Evolutionary conservation across 495 filamentous ascomycete species (phyloP).

Genomic region (Jackrogersella multiformis): DNA sequence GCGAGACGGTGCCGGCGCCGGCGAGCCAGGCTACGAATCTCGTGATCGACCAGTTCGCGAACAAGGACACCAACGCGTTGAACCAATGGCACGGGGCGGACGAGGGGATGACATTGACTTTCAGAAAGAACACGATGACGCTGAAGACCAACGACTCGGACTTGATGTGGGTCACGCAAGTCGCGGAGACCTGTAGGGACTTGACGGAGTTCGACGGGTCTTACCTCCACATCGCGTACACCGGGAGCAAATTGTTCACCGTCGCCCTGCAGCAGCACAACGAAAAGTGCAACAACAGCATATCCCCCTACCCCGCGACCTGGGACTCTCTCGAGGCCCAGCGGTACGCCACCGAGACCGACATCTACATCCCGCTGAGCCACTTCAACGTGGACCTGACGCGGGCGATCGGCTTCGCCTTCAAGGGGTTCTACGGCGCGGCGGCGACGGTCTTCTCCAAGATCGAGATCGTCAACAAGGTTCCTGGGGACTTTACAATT

Average conservation of each 20-base stretch:
- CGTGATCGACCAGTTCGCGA: conserved; percentile 74
- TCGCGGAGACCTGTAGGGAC: conserved; percentile 68
- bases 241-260: conserved; percentile 72
- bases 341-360: conserved; percentile 65
- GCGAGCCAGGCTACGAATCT: conserved; percentile 60
- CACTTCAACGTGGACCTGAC: conserved; percentile 74
- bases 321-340: conserved; percentile 77
- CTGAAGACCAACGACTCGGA: conserved; percentile 74
- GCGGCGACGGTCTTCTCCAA: conserved; percentile 63
- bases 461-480: conserved; percentile 69
- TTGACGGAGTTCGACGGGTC: conserved; percentile 63
- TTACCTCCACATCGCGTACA: conserved; percentile 77
- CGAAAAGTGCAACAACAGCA: conserved; percentile 62
- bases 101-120: conserved; percentile 64
- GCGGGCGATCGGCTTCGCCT: conserved; percentile 69
- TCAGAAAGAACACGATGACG: conserved; percentile 60
- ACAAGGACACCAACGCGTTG: conserved; percentile 66
- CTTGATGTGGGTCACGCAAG: conserved; percentile 73
- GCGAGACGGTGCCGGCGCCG: conserved; percentile 59
- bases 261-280: conserved; percentile 80
- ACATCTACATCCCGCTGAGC: conserved; percentile 78
- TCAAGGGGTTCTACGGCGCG: conserved; percentile 72
- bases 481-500: conserved; percentile 62
- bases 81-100: conserved; percentile 78
- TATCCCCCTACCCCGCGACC: conserved; percentile 75